These are phyloP conservation scores for Stemphylium beticola DNA, from an alignment of 2,329 filamentous ascomycete genomes.

Conservation along the genomic window DNA sequence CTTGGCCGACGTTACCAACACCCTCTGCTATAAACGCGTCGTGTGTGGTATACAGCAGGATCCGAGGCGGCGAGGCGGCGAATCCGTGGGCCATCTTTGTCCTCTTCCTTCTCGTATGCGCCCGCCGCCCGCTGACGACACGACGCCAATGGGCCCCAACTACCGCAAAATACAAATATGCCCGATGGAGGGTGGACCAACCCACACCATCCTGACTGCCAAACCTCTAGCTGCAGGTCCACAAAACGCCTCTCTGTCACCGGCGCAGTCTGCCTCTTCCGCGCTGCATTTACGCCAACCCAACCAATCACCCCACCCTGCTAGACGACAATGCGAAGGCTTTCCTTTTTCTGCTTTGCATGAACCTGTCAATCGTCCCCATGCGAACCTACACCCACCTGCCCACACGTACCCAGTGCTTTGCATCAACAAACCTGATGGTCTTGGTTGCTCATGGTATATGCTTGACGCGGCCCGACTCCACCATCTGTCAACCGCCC, in stretches of 20 bases:
- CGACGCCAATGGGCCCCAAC: background rate
- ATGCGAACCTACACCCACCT: conserved; percentile 7
- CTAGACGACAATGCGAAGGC: background rate
- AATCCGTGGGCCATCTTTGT: background rate
- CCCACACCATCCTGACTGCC: conserved; percentile 4
- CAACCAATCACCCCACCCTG: conserved; percentile 2
- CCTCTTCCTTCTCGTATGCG: background rate
- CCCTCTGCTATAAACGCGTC: background rate
- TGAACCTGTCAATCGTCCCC: conserved; percentile 9
- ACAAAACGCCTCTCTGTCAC: conserved; percentile 3
- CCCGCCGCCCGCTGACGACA: background rate
- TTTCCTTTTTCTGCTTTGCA: background rate
- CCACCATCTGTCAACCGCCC: background rate
- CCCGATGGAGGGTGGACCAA: background rate
- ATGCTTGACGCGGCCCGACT: conserved; percentile 1
- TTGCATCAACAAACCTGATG: background rate
- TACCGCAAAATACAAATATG: background rate
- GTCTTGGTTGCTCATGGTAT: background rate
- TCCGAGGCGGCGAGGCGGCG: background rate
- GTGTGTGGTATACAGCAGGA: background rate
- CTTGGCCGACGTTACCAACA: background rate
- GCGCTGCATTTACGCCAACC: conserved; percentile 4
- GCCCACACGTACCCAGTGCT: background rate
- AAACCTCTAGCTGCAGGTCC: conserved; percentile 14
- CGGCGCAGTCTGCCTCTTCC: background rate